Evolutionary conservation across 208 protist species (phyloP), one percentile per base, ranked within the genome.

Genomic region (Trichomonas tenax): DNA sequence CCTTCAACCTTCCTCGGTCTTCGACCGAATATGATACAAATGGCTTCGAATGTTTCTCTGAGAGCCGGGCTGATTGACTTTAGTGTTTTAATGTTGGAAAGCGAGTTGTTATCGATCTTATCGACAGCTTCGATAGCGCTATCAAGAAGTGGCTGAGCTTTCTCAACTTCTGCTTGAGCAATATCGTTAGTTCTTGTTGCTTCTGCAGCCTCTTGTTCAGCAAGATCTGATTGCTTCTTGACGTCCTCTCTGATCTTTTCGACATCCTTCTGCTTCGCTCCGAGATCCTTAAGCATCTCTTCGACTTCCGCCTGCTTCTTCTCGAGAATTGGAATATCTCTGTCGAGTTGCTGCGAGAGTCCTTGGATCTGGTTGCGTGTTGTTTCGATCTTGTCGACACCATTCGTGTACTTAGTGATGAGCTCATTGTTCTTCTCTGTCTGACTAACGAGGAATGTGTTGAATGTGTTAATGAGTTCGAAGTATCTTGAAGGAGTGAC

Each of bases 401-500:
- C 93, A 31, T 17, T 49, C 38, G 46, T 38, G 40, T 96, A 96
- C 46, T 81, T 63, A 0, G 11, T 81, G 41, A 51, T n/a, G 17
- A 46, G n/a, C 41, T 63, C 44, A 17, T 81, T 49, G 34, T 45
- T 96, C 36, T 99, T 97, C 95, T 97, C 97, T n/a, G 98, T 98
- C 97, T 99, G 99, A 96, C 98, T 98, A 9, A 96, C 81, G 49
- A 99, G 97, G 96, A 99, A 97, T 45, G 97, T 97, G 97, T 99
- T 99, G 98, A 99, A 99, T 82, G 99, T 98, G 63, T 98, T 98
- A 97, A 99, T 99, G 14, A 99, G 98, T 97, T 99, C 99, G 38
- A 99, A 97, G 98, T 99, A 99, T 21, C 98, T 98, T 97, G 99
- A 99, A 88, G 99, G 99, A 40, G 99, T 99, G 26, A 98, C 99